Evolutionary conservation across 1,284 basidiomycete genomes (phyloP), one percentile per base, ranked within the genome.

Genomic region (Leccinum cinnamomeum): DNA sequence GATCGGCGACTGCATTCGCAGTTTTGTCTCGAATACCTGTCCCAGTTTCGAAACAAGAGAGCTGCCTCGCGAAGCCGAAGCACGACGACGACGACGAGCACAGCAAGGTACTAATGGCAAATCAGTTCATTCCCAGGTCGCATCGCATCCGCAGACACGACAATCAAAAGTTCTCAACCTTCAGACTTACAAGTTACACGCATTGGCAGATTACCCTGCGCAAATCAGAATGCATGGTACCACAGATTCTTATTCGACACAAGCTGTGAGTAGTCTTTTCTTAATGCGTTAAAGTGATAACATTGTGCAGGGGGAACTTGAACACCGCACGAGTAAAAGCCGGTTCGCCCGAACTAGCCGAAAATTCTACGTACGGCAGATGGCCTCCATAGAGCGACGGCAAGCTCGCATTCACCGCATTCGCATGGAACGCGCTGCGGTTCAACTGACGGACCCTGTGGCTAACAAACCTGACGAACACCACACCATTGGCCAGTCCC

Each of bases 401-500:
- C 23, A 51, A 25, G 50, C 50, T 51, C 23, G 23, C 23, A 51
- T 51, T n/a, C 50, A 25, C 50, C 23, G 50, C 12, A 51, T 51
- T 20, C 18, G 48, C 20, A 23, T 25, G 18, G 11, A 33, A 33
- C 11, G 37, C 20, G 53, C 44, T 33, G 7, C 33, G 7, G 46
- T 57, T 11, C 12, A 20, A 8, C 3, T 28, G 1, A 7, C 20
- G 2, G 58, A 59, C 20, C 37, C 23, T 10, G 25, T 44, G 20
- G 35, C 48, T 3, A 35, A 60, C 20, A 7, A 16, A 14, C 37
- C 50, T 3, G 53, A 66, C 2, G 51, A 56, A 12, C 68, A 68
- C 39, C 61, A 70, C 44, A 53, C 57, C 39, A 68, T 73, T 2
- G 67, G 63, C 3, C 59, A 53, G 10, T 62, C 59, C 18, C 61